Percentiles rank a stretch among this genome's conserved stretches.
Conservation (phyloP, 805 yeast genomes). For the Danielia oregonensis region DNA sequence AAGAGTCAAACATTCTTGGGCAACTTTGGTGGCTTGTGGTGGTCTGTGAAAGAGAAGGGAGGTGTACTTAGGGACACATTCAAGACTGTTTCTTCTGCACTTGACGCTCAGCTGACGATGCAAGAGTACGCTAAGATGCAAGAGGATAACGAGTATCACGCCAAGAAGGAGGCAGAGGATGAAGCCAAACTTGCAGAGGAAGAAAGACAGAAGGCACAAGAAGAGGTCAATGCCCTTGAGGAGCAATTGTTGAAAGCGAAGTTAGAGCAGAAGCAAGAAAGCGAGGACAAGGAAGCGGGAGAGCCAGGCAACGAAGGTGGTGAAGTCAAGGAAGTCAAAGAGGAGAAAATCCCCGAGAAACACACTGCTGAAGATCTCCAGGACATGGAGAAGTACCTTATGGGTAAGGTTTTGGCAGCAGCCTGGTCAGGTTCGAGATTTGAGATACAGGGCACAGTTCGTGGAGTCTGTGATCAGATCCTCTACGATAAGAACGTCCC, state of each 20-base stretch:
- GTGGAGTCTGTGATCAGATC: slow-evolving; percentile 66
- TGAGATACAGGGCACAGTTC: slow-evolving; percentile 70
- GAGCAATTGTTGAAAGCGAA: slow-evolving; percentile 13
- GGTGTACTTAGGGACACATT: slow-evolving; percentile 70
- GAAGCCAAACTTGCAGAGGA: slow-evolving; percentile 19
- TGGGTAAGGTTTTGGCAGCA: slow-evolving; percentile 78
- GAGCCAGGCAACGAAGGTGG: slow-evolving; percentile 7
- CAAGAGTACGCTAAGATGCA: slow-evolving; percentile 68
- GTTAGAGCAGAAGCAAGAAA: slow-evolving; percentile 4
- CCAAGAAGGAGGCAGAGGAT: slow-evolving; percentile 33
- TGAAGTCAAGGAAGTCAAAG: slow-evolving; percentile 3
- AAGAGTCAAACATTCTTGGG: slow-evolving; percentile 63
- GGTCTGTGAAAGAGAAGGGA: slow-evolving; percentile 69
- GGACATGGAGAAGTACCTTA: slow-evolving; percentile 66
- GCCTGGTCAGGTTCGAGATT: slow-evolving; percentile 83
- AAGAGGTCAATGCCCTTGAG: slow-evolving; percentile 22
- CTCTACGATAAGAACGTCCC: slow-evolving; percentile 55
- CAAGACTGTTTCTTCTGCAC: slow-evolving; percentile 65
- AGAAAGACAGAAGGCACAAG: slow-evolving; percentile 22
- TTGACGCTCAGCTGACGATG: slow-evolving; percentile 77
- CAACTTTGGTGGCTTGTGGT: slow-evolving; percentile 60
- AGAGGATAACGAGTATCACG: slow-evolving; percentile 47
- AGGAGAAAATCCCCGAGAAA: slow-evolving; percentile 29
- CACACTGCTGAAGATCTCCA: slow-evolving; percentile 59
- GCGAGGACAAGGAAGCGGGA: slow-evolving; percentile 4